Evolutionary conservation across 495 filamentous ascomycete genomes (phyloP).

Genomic region (Penicillium ochrochloron): DNA sequence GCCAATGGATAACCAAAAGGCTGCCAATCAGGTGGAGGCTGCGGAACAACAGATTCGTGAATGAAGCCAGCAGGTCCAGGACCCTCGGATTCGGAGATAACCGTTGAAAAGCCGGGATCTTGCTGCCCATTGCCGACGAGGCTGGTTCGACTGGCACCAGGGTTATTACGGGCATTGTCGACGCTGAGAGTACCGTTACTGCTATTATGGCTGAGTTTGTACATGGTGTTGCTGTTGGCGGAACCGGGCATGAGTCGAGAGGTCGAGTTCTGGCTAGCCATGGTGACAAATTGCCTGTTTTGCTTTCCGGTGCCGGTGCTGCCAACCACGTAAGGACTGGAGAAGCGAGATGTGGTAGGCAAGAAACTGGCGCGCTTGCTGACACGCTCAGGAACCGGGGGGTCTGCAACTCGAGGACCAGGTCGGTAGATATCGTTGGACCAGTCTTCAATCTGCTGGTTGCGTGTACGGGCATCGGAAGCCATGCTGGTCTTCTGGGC

Average conservation of each 20-base stretch:
- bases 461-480: conserved; percentile 75
- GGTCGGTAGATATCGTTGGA: conserved; percentile 95
- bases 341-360: conserved; percentile 90
- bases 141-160: conserved; percentile 56
- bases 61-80: conserved; percentile 91
- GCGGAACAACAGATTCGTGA: conserved; percentile 92
- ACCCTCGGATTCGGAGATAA: conserved; percentile 67
- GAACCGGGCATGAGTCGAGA: conserved; percentile 71
- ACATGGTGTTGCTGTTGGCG: conserved; percentile 59
- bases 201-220: conserved; percentile 70
- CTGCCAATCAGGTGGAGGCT: conserved; percentile 96
- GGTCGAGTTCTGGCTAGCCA: conserved; percentile 89
- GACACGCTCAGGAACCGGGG: conserved; percentile 64
- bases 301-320: conserved; percentile 55
- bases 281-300: conserved; percentile 76
- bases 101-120: conserved; percentile 56
- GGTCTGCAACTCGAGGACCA: conserved; percentile 76
- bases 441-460: conserved; percentile 98
- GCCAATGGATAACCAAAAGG: conserved; percentile 95
- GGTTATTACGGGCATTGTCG: conserved; percentile 43
- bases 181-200: conserved; percentile 62
- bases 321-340: conserved; percentile 82
- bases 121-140: conserved; percentile 44
- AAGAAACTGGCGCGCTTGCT: conserved; percentile 82
- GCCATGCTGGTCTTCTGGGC: conserved; percentile 72